Evolutionary conservation across 2,329 filamentous ascomycete species (phyloP), one percentile per base, ranked within the genome.

Genomic region (Fusarium sp.): DNA sequence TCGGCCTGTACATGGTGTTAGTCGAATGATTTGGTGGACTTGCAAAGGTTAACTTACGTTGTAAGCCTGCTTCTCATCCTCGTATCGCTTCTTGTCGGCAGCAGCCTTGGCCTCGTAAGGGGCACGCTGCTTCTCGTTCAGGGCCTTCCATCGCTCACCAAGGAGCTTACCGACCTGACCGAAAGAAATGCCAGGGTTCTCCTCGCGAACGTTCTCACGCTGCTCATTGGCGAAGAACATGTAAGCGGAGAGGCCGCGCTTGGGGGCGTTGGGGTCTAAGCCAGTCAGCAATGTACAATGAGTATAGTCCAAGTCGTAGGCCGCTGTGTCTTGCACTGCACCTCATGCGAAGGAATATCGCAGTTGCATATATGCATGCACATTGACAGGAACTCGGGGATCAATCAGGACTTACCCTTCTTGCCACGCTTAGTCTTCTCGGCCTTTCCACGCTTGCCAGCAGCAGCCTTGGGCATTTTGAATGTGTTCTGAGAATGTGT

Each of bases 151-250:
- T 83, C 91, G 91, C 87, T 97, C 93, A 81, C 95, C 95, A 61
- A 99, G 92, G 74, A 95, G 86, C 88, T 98, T 98, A 83, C 95
- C 95, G 74, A 99, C 94, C 81, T 98, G 93, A 90, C 92, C 95
- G 81, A 99, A 99, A 72, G 91, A 90, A 82, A 98, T 97, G 73
- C 93, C 94, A 35, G 94, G 94, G 86, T 98, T 98, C 81, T 98
- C 94, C 78, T 97, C 93, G 73, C 95, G 92, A 72, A 99, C 95
- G 79, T 95, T 96, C 77, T 98, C 94, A 73, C 95, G 93, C 83
- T 97, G 92, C 82, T 98, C 95, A 77, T 98, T 98, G 88, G 95
- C 95, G 79, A 98, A 99, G 90, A 98, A 98, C 95, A 99, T 99
- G 88, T 99, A 99, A 67, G 95, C 95, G 50, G 95, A 98, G 46